phyloP scores from a whole-genome alignment of 2,329 filamentous ascomycete species.

The Penicillium sp. region DNA sequence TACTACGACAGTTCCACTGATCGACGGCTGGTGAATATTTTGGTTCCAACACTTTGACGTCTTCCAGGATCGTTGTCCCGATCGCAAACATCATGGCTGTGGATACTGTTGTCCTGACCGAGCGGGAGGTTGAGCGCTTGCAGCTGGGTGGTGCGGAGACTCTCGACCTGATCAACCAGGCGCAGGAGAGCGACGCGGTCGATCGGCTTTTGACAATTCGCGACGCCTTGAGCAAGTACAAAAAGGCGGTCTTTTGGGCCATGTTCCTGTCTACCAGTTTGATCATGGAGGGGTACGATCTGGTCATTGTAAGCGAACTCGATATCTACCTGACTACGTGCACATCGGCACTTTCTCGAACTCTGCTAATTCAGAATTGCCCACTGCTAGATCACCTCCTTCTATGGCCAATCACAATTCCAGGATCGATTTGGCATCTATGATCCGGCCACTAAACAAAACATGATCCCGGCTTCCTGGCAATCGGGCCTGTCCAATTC shows the following conservation, averaged over 20 bases:
- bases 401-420: background rate
- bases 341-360: background rate
- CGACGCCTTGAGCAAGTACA: constrained; percentile 26
- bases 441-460: background rate
- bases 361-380: background rate
- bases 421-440: background rate
- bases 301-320: constrained; percentile 13
- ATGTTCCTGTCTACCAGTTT: constrained; percentile 29
- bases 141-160: background rate
- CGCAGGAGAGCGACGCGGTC: constrained; percentile 19
- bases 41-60: background rate
- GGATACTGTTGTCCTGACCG: background rate
- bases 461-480: constrained; percentile 29
- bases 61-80: background rate
- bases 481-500: constrained; percentile 28
- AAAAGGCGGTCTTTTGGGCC: constrained; percentile 31
- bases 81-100: background rate
- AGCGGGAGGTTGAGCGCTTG: background rate
- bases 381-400: background rate
- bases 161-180: constrained; percentile 3
- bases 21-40: background rate
- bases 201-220: constrained; percentile 30
- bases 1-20: background rate
- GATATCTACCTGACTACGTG: too few species aligned
- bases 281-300: constrained; percentile 32